Conservation (phyloP, 441 rosid genomes). For the California macrophylla region DNA sequence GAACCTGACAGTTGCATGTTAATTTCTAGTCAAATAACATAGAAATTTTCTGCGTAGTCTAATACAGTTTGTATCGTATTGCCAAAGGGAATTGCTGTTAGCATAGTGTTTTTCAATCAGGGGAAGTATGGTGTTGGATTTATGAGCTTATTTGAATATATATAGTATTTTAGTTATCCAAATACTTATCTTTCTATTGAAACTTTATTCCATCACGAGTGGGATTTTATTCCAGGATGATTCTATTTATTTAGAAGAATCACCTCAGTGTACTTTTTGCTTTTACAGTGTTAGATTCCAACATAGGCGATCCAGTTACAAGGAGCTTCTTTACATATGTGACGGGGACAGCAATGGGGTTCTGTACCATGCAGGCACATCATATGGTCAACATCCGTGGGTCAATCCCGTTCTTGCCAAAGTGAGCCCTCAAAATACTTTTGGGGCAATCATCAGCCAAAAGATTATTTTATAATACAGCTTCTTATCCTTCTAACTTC, state of each 20-base stretch:
- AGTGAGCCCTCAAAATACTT: constrained; percentile 34
- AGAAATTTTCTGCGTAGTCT: not conserved
- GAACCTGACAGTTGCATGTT: not conserved
- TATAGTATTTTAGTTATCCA: not conserved
- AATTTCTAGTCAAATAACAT: not conserved
- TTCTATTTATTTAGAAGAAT: too few relatives aligned
- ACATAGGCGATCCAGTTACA: constrained; percentile 78
- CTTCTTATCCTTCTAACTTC: constrained; percentile 18
- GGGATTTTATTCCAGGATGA: not conserved
- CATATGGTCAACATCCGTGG: constrained; percentile 91
- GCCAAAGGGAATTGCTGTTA: not conserved
- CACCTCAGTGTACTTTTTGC: constrained; percentile 9
- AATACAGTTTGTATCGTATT: too few relatives aligned
- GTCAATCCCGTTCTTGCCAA: constrained; percentile 86
- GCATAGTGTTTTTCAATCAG: not conserved
- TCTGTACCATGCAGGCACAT: constrained; percentile 76
- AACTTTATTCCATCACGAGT: not conserved
- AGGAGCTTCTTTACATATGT: constrained; percentile 92
- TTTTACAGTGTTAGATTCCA: constrained; percentile 48
- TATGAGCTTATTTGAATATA: not conserved
- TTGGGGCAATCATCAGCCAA: not conserved
- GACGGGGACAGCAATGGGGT: constrained; percentile 98
- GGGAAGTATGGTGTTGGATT: not conserved
- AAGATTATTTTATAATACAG: constrained; percentile 1
- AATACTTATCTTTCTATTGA: not conserved